A percentile compares a stretch with the other conserved stretches of the same genome.
These are phyloP conservation scores for Penicillium sp. DNA, from an alignment of 2,329 filamentous ascomycete genomes.

Conservation along the genomic window DNA sequence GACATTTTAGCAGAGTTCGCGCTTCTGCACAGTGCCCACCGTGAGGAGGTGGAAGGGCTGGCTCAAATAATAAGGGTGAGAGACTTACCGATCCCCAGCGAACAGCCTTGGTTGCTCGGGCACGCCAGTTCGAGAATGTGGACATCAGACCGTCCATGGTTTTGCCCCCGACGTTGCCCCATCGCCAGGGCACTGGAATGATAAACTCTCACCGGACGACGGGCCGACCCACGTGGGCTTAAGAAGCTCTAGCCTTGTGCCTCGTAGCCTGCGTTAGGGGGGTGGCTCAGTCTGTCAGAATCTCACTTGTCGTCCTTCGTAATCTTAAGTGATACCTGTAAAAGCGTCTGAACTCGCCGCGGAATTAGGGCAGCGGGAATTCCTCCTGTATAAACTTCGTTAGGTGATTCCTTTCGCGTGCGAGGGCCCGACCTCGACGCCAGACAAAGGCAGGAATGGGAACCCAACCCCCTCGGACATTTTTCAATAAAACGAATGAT, in stretches of 20 bases:
- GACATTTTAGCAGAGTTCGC: constrained; percentile 9
- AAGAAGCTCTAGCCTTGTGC: background rate
- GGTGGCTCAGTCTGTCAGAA: background rate
- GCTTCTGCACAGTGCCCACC: background rate
- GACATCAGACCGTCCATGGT: constrained; percentile 6
- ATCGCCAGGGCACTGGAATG: constrained; percentile 8
- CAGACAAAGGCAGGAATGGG: background rate
- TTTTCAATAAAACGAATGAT: background rate
- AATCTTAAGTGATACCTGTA: background rate
- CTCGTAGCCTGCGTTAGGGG: background rate
- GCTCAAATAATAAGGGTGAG: background rate
- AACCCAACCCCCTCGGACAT: background rate
- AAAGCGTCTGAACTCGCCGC: background rate
- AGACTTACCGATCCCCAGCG: constrained; percentile 6
- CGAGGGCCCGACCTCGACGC: background rate
- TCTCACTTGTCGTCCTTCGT: background rate
- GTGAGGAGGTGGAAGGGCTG: background rate
- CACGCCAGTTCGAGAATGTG: constrained; percentile 4
- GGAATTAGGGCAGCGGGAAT: background rate
- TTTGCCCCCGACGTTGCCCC: background rate
- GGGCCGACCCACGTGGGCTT: constrained; percentile 8
- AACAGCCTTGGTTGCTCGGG: constrained; percentile 6
- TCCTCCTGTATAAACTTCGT: background rate
- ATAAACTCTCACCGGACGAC: constrained; percentile 5
- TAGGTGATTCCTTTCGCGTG: background rate